Evolutionary conservation across 148 eudicot genomes (phyloP).

Genomic region (Persicaria tinctoria): DNA sequence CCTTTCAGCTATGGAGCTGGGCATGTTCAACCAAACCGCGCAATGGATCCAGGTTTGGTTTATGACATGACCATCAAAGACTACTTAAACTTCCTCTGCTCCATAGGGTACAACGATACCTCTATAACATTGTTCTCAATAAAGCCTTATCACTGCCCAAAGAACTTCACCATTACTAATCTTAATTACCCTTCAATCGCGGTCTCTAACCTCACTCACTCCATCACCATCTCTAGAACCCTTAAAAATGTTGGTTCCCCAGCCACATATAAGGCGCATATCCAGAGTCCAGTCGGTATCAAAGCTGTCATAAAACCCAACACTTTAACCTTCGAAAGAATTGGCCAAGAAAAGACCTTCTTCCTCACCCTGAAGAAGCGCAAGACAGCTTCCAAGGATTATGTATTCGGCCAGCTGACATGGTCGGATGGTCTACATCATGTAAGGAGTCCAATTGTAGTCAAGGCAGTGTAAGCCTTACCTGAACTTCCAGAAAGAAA

Average conservation of each 20-base stretch:
- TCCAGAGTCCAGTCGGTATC: slow-evolving; percentile 40
- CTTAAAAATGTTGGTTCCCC: slow-evolving; percentile 70
- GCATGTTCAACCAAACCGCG: slow-evolving; percentile 69
- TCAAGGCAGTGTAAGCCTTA: slow-evolving; percentile 29
- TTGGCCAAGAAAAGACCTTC: slow-evolving; percentile 53
- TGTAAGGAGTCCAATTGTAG: slow-evolving; percentile 79
- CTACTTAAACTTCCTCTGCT: slow-evolving; percentile 60
- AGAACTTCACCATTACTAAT: slow-evolving; percentile 28
- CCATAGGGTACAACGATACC: slow-evolving; percentile 53
- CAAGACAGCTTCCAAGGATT: slow-evolving; percentile 27
- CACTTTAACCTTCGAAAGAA: slow-evolving; percentile 32
- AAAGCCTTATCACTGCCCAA: slow-evolving; percentile 38
- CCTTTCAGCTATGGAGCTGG: slow-evolving; percentile 86
- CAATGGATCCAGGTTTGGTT: slow-evolving; percentile 84
- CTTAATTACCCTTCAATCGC: slow-evolving; percentile 88
- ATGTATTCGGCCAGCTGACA: slow-evolving; percentile 63
- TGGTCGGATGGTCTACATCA: slow-evolving; percentile 74
- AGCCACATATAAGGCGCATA: slow-evolving; percentile 35
- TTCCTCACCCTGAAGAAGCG: slow-evolving; percentile 31
- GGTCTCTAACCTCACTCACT: slow-evolving; percentile 45
- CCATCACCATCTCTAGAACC: slow-evolving; percentile 47
- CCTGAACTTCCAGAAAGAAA: neutral
- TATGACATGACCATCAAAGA: slow-evolving; percentile 50
- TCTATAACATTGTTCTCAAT: slow-evolving; percentile 31
- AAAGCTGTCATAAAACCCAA: slow-evolving; percentile 32